These are phyloP conservation scores for Myriosclerotinia curreyana DNA, from an alignment of 2,329 filamentous ascomycete species.

Conservation along the genomic window DNA sequence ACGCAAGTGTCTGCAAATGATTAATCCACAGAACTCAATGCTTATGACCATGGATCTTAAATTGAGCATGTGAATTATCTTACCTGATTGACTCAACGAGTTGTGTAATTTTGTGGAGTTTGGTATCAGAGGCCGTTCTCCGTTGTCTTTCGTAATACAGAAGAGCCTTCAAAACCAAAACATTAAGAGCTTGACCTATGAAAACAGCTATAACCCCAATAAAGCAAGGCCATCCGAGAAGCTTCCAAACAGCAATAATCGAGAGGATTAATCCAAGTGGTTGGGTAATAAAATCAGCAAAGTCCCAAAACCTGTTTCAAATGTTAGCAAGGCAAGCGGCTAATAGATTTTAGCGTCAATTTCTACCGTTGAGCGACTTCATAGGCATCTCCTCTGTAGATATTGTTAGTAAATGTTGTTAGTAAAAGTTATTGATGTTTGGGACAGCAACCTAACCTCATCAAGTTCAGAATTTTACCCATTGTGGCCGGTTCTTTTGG, in stretches of 20 bases:
- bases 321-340: constrained; percentile 2
- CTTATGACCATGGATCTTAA: too few relatives aligned
- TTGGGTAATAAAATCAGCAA: constrained; percentile 69
- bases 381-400: constrained; percentile 60
- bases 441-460: constrained; percentile 52
- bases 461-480: constrained; percentile 86
- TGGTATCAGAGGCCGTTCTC: constrained; percentile 70
- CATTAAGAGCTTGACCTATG: constrained; percentile 67
- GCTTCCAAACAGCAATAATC: constrained; percentile 67
- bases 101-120: constrained; percentile 77
- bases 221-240: constrained; percentile 78
- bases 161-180: constrained; percentile 61
- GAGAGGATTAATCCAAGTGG: constrained; percentile 75
- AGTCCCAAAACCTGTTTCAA: constrained; percentile 71
- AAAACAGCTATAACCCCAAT: constrained; percentile 68
- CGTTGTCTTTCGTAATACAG: constrained; percentile 68
- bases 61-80: background rate
- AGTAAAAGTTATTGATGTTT: constrained; percentile 1
- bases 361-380: constrained; percentile 63
- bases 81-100: constrained; percentile 62
- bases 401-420: constrained; percentile 20
- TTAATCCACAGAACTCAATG: background rate
- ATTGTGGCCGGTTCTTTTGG: constrained; percentile 67
- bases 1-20: constrained; percentile 29
- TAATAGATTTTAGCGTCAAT: background rate